Evolutionary conservation across 352 stramenopile species (phyloP), one percentile per base, ranked within the genome.

Genomic region (Plasmopara muralis): DNA sequence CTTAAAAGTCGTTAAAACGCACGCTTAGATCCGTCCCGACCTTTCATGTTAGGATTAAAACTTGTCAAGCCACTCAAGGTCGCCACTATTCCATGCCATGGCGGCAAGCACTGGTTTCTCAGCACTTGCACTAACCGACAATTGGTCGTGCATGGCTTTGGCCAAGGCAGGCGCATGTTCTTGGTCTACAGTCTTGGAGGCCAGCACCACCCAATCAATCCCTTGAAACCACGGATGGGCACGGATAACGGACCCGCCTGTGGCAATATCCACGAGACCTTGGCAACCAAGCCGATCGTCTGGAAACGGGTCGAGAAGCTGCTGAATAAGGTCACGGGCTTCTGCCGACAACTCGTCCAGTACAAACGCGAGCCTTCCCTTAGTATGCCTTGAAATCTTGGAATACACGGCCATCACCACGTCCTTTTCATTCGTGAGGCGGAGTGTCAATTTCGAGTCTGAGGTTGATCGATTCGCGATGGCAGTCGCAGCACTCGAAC

Each of bases 361-460:
- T 15, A 54, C 14, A 38, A 89, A 89, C 44, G 68, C 64, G 13
- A 90, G 65, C 13, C 64, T 63, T 16, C 74, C 66, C 43, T 86
- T 85, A 48, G 83, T 73, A 56, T 87, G 79, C 2, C 82, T 72
- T 2, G 77, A 88, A 47, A 93, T 90, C 64, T 90, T 93, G 10
- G 82, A 93, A 63, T 93, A 93, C 34, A 89, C 76, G 5, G 77
- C 82, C 75, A 93, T 89, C 6, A 74, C 77, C 49, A 89, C 70
- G 65, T 93, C 80, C 49, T 89, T 89, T 29, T 95, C 84, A 47
- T 70, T 85, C 2, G 58, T 66, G 20, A 66, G 59, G 5, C 43
- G 53, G 3, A 53, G 44, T 12, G 59, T 63, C 37, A 50, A 50
- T 34, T 60, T 51, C 10, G 57, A 57, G 33, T 74, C 72, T 43